Evolutionary conservation across 2,329 filamentous ascomycete species (phyloP).

Genomic region (Aquanectria penicillioides): DNA sequence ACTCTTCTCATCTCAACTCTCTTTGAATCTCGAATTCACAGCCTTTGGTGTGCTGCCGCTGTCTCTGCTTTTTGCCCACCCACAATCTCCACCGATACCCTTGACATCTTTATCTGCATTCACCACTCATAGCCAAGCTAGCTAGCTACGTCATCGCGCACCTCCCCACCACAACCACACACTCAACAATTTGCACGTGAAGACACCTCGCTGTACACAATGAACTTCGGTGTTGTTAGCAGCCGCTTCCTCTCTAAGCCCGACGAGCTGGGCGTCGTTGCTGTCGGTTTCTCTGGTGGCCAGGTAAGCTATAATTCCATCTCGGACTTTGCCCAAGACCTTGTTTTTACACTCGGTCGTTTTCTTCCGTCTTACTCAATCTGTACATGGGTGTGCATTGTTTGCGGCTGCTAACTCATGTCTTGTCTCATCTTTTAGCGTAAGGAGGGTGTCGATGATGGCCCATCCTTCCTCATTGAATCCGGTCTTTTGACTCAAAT

Average conservation of each 20-base stretch:
- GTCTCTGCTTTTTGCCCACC: not conserved
- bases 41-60: not conserved
- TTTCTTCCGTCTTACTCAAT: not conserved
- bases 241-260: constrained; percentile 83
- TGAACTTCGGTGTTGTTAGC: constrained; percentile 64
- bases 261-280: constrained; percentile 88
- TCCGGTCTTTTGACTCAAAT: constrained; percentile 87
- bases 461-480: constrained; percentile 87
- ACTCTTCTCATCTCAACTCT: not conserved
- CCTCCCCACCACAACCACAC: constrained; percentile 27
- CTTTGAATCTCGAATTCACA: not conserved
- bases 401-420: constrained; percentile 2
- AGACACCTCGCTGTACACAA: constrained; percentile 38
- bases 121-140: constrained; percentile 22
- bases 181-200: constrained; percentile 32
- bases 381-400: not conserved
- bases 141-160: constrained; percentile 35
- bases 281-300: constrained; percentile 95
- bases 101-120: constrained; percentile 4
- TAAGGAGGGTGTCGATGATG: constrained; percentile 92
- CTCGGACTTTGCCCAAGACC: too few relatives aligned
- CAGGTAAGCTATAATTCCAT: constrained; percentile 71
- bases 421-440: constrained; percentile 58
- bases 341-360: too few relatives aligned
- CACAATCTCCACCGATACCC: not conserved